Base-by-base conservation (phyloP, 2,329 filamentous ascomycete genomes). In the Fusarium tupiense region DNA sequence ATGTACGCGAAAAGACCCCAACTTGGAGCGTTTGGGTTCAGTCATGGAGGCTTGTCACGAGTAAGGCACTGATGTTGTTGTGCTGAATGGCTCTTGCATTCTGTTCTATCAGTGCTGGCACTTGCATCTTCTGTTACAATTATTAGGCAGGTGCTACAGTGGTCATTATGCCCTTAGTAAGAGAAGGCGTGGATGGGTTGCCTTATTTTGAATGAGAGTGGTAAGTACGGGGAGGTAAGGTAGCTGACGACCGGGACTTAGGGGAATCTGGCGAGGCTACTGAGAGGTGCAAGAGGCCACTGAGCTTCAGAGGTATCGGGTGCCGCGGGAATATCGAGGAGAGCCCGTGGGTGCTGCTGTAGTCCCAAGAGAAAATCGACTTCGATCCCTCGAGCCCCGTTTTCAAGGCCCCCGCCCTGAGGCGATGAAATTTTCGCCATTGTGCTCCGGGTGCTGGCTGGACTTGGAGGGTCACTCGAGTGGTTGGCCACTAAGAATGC, bases 321-420 rank as follows among this genome's bases (percentile, higher is more conserved):
- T 70, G 52, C 46, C 37, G 66, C 67, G 67, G 67, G 46, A 65
- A 33, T 41, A 31, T 60, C n/a, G 47, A 54, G 33, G 31, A 41
- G 26, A 60, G 46, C 49, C 49, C 49, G 49, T 33, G 38, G 53
- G 22, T 56, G 40, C 37, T 40, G 49, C 72, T 74, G 68, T 62
- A 73, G 58, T 52, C 50, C 50, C 31, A n/a, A 60, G 61, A 38
- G 46, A 44, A 47, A 64, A 43, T 46, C 38, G 67, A 26, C 26
- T 58, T n/a, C 31, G 57, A 44, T 53, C 60, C 35, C 47, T 64
- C 35, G 74, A 66, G 69, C 69, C 72, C 69, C 70, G 47, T 73
- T 73, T 72, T 62, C 65, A 70, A 73, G 53, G 61, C 49, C 71
- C 72, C 72, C 72, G 61, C 63, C 72, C 70, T 35, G 49, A 24